phyloP scores from a whole-genome alignment of 495 filamentous ascomycete species.

The Hyaloscypha variabilis region DNA sequence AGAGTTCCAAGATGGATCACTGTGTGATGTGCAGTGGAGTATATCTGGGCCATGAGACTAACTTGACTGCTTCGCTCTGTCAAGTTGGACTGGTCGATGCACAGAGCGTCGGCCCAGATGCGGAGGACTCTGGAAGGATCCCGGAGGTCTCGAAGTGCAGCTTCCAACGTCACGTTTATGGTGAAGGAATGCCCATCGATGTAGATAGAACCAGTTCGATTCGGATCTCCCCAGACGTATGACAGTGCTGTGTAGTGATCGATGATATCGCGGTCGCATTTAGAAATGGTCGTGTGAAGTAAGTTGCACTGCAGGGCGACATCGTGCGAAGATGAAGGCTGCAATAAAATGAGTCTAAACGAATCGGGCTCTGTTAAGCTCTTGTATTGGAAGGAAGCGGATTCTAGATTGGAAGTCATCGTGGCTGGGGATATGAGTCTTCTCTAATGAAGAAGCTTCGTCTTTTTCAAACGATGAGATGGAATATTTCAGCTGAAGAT shows the following conservation, averaged over 20 bases:
- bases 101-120: constrained; percentile 12
- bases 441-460: too few species aligned
- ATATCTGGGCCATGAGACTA: constrained; percentile 4
- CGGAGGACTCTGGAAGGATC: background rate
- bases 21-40: constrained; percentile 9
- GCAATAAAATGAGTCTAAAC: constrained; percentile 25
- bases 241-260: constrained; percentile 34
- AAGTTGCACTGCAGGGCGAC: constrained; percentile 26
- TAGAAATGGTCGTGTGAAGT: constrained; percentile 26
- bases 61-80: constrained; percentile 6
- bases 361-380: constrained; percentile 13
- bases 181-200: constrained; percentile 5
- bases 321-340: constrained; percentile 14
- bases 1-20: constrained; percentile 9
- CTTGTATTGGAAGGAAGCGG: constrained; percentile 3
- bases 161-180: constrained; percentile 5
- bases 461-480: background rate
- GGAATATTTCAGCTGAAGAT: background rate
- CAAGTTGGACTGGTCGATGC: constrained; percentile 6
- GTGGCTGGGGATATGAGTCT: too few species aligned
- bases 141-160: constrained; percentile 8
- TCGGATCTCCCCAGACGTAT: constrained; percentile 34
- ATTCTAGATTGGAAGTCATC: background rate
- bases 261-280: constrained; percentile 27
- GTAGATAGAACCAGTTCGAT: constrained; percentile 2